Conservation (phyloP, 768 basidiomycete genomes). For the Suillus decipiens region DNA sequence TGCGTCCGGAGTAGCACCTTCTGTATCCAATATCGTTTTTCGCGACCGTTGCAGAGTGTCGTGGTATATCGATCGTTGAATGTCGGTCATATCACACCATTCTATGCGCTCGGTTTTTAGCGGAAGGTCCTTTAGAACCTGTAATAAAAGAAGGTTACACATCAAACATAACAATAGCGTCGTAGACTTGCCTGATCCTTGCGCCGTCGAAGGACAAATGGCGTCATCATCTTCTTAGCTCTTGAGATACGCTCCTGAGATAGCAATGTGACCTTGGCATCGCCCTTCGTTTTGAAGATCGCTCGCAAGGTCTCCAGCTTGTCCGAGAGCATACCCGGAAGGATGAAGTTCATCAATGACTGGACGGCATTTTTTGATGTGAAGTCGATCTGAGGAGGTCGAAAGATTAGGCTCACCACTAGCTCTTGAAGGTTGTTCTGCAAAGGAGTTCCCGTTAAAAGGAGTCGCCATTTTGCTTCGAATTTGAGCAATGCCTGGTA, state of each 20-base stretch:
- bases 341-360: slow-evolving; percentile 98
- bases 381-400: slow-evolving; percentile 10
- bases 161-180: background rate
- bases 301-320: slow-evolving; percentile 80
- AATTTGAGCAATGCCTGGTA: slow-evolving; percentile 88
- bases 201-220: slow-evolving; percentile 94
- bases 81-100: slow-evolving; percentile 89
- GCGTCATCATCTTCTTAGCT: slow-evolving; percentile 99
- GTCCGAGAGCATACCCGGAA: slow-evolving; percentile 84
- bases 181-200: slow-evolving; percentile 79
- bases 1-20: slow-evolving; percentile 23
- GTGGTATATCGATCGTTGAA: slow-evolving; percentile 82
- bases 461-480: slow-evolving; percentile 83
- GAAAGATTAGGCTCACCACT: slow-evolving; percentile 55
- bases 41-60: slow-evolving; percentile 85
- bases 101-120: slow-evolving; percentile 91
- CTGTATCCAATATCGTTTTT: slow-evolving; percentile 67
- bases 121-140: slow-evolving; percentile 93
- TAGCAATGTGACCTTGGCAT: slow-evolving; percentile 83
- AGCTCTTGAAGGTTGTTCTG: slow-evolving; percentile 91
- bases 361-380: slow-evolving; percentile 33
- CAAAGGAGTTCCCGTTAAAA: slow-evolving; percentile 94
- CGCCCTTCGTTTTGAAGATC: slow-evolving; percentile 97
- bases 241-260: slow-evolving; percentile 92
- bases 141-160: slow-evolving; percentile 9